Evolutionary conservation across 345 rosid species (phyloP).

Genomic region (Eucalyptus lansdowneana): DNA sequence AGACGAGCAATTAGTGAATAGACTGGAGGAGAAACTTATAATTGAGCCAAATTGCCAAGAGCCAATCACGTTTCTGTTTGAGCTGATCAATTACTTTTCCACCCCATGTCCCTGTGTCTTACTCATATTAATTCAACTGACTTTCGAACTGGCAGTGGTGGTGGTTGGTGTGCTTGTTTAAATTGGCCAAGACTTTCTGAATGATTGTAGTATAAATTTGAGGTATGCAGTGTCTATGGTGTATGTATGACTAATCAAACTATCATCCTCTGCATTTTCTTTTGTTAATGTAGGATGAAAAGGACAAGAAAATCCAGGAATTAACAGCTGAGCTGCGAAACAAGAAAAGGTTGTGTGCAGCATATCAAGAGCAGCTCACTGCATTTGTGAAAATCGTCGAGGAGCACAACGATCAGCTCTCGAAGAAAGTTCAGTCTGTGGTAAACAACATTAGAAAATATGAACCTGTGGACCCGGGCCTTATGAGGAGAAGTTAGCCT

Average conservation of each 20-base stretch:
- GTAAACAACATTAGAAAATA: slow-evolving; percentile 15
- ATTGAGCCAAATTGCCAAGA: not conserved
- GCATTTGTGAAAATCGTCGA: slow-evolving; percentile 9
- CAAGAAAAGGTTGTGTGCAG: slow-evolving; percentile 9
- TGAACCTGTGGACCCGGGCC: slow-evolving; percentile 4
- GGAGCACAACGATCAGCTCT: slow-evolving; percentile 10
- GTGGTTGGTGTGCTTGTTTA: not conserved
- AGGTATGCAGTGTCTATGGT: not conserved
- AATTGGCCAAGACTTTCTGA: not conserved
- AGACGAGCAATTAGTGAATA: not conserved
- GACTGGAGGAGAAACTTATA: not conserved
- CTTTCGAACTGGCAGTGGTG: not conserved
- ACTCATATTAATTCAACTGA: not conserved
- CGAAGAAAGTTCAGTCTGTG: slow-evolving; percentile 5
- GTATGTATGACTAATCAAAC: not conserved
- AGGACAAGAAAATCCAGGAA: slow-evolving; percentile 18
- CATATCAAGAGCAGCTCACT: slow-evolving; percentile 11
- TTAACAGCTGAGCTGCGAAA: slow-evolving; percentile 5
- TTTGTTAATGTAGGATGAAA: slow-evolving; percentile 3
- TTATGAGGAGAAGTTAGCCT: not conserved
- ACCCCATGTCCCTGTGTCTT: not conserved
- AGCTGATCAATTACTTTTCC: not conserved
- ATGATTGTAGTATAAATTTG: not conserved
- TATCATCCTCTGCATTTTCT: not conserved
- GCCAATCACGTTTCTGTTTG: not conserved